Evolutionary conservation across 2,329 filamentous ascomycete species (phyloP).

Genomic region (Exophiala spinifera): DNA sequence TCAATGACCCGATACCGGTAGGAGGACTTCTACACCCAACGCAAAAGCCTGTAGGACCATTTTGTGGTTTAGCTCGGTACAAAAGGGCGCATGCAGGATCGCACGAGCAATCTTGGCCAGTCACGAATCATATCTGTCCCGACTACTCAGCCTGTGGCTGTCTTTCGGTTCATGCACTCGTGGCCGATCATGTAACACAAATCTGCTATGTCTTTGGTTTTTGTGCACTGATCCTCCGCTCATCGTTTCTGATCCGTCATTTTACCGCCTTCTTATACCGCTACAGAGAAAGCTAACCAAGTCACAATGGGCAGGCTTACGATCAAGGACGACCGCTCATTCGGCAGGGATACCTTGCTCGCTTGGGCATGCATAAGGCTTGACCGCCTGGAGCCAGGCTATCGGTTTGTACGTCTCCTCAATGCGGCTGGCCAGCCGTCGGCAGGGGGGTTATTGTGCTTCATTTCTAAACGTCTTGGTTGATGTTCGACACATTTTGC

Average conservation of each 20-base stretch:
- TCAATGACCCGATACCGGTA: no score
- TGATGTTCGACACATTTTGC: slow-evolving; percentile 3
- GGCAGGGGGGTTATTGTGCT: slow-evolving; percentile 70
- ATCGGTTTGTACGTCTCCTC: slow-evolving; percentile 72
- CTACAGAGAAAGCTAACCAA: slow-evolving; percentile 6
- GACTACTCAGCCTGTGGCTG: background rate
- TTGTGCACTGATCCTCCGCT: background rate
- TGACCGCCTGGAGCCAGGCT: slow-evolving; percentile 72
- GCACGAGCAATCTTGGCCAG: background rate
- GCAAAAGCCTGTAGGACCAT: no score
- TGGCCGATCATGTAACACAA: slow-evolving; percentile 24
- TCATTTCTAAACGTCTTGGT: slow-evolving; percentile 56
- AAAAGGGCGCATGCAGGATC: background rate
- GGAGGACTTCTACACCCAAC: no score
- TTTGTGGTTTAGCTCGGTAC: no score
- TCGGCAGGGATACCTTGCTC: slow-evolving; percentile 72
- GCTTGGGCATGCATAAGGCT: slow-evolving; percentile 88
- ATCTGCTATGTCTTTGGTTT: slow-evolving; percentile 3
- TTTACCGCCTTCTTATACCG: slow-evolving; percentile 4
- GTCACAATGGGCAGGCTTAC: slow-evolving; percentile 61
- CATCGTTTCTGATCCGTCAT: slow-evolving; percentile 17
- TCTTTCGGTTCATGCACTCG: background rate
- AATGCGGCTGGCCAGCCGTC: slow-evolving; percentile 65
- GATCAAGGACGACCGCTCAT: slow-evolving; percentile 74
- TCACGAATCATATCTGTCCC: background rate